A percentile compares a stretch with the other conserved stretches of the same genome.
Evolutionary conservation across 2,329 filamentous ascomycete genomes (phyloP).

Genomic region (Leptographium wingfieldii): DNA sequence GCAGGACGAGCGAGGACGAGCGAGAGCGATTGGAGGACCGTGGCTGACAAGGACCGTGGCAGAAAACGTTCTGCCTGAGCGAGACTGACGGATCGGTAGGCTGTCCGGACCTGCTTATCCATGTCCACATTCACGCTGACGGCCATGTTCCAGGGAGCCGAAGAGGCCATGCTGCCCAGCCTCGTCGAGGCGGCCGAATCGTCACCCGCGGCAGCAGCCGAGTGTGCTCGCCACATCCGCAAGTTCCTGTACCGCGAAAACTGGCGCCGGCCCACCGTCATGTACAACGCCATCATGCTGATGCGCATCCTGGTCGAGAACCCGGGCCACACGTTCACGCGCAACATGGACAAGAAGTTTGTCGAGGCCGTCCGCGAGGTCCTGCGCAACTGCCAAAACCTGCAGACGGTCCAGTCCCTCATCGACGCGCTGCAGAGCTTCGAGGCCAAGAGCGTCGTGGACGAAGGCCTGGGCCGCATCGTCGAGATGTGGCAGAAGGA

Average conservation of each 20-base stretch:
- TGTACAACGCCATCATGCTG: constrained; percentile 96
- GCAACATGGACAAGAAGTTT: constrained; percentile 79
- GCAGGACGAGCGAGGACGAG: background rate
- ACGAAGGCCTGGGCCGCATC: constrained; percentile 59
- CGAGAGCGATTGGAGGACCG: background rate
- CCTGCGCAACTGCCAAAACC: constrained; percentile 57
- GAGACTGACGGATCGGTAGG: constrained; percentile 7
- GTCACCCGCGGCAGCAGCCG: constrained; percentile 70
- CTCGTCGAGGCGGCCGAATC: constrained; percentile 95
- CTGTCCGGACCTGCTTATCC: background rate
- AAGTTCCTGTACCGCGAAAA: constrained; percentile 70
- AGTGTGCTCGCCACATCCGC: constrained; percentile 68
- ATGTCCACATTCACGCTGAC: background rate
- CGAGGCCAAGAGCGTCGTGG: constrained; percentile 56
- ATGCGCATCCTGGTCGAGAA: constrained; percentile 86
- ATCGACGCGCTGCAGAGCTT: constrained; percentile 77
- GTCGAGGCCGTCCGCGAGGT: constrained; percentile 62
- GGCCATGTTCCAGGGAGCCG: constrained; percentile 49
- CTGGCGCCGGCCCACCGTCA: constrained; percentile 51
- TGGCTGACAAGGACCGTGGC: background rate
- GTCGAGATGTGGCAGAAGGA: constrained; percentile 85
- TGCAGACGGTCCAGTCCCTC: constrained; percentile 70
- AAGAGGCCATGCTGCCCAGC: constrained; percentile 80
- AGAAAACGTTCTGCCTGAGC: constrained; percentile 9
- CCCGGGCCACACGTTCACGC: constrained; percentile 80